Conservation (phyloP, 2,329 filamentous ascomycete species). For the Chalaropsis thielavioides region DNA sequence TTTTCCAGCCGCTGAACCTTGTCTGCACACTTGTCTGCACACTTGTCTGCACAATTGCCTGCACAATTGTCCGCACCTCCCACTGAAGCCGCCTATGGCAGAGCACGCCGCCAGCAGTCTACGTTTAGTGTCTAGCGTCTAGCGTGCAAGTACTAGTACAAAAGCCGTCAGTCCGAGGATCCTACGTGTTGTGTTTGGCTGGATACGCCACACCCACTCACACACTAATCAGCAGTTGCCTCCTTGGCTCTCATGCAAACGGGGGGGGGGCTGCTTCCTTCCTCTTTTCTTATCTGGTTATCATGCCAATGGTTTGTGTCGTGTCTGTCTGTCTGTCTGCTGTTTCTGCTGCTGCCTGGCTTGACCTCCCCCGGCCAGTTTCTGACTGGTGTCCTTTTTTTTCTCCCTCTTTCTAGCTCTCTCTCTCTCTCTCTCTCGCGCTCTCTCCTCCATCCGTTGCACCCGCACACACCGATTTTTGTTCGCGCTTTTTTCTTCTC, state of each 20-base stretch:
- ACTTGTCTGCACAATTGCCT: not conserved
- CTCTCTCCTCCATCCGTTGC: not conserved
- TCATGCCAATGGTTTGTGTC: not conserved
- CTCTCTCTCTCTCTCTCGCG: not conserved
- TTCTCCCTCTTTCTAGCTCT: not conserved
- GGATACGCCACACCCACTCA: constrained; percentile 4
- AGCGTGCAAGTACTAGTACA: not conserved
- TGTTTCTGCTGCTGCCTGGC: not conserved
- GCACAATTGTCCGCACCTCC: too few species aligned
- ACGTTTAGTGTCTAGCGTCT: too few species aligned
- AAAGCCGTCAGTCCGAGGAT: not conserved
- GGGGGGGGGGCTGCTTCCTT: constrained; percentile 4
- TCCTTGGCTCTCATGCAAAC: constrained; percentile 4
- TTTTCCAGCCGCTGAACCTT: constrained; percentile 9
- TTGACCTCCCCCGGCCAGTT: not conserved
- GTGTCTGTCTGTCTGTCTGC: not conserved
- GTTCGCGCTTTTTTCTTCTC: too few species aligned
- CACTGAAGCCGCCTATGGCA: constrained; percentile 1
- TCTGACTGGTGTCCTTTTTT: not conserved
- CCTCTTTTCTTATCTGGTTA: constrained; percentile 4
- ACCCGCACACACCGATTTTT: too few species aligned
- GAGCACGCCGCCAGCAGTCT: too few species aligned
- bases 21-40: not conserved
- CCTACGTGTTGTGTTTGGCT: constrained; percentile 1
- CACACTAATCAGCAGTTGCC: not conserved